phyloP scores from a whole-genome alignment of 257 asterid genomes.

The Scutellaria galericulata region DNA sequence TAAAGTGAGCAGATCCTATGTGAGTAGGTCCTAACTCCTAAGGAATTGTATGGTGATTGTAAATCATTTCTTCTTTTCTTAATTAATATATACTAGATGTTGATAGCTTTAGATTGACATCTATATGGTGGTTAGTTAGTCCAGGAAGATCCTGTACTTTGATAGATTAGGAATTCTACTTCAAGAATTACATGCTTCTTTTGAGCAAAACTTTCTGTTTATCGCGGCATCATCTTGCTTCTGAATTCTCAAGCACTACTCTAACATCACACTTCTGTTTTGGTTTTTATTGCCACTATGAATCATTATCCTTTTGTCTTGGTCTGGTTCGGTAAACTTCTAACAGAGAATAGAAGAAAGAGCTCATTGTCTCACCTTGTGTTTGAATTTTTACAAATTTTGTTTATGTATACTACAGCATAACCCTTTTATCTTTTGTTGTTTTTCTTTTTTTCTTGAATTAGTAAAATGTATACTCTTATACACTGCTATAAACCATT shows the following conservation, averaged over 20 bases:
- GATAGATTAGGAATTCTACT: background rate
- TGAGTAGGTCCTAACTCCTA: background rate
- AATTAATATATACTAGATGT: background rate
- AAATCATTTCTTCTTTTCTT: background rate
- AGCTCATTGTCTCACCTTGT: background rate
- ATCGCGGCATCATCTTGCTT: constrained; percentile 1
- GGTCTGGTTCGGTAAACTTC: no score
- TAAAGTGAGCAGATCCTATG: background rate
- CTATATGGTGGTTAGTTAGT: background rate
- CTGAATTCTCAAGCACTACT: constrained; percentile 5
- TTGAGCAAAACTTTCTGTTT: background rate
- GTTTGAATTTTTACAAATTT: background rate
- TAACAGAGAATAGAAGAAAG: no score
- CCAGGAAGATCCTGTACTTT: background rate
- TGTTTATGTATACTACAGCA: background rate
- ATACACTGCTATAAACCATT: constrained; percentile 4
- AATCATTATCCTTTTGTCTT: no score
- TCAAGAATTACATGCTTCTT: background rate
- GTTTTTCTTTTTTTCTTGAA: background rate
- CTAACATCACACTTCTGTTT: constrained; percentile 25
- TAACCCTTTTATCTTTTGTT: constrained; percentile 3
- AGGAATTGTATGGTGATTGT: background rate
- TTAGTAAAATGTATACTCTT: constrained; percentile 1
- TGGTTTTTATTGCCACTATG: background rate
- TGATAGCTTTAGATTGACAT: no score